These are phyloP conservation scores for Globisporangium barbulae DNA, from an alignment of 352 stramenopile species.

Conservation along the genomic window DNA sequence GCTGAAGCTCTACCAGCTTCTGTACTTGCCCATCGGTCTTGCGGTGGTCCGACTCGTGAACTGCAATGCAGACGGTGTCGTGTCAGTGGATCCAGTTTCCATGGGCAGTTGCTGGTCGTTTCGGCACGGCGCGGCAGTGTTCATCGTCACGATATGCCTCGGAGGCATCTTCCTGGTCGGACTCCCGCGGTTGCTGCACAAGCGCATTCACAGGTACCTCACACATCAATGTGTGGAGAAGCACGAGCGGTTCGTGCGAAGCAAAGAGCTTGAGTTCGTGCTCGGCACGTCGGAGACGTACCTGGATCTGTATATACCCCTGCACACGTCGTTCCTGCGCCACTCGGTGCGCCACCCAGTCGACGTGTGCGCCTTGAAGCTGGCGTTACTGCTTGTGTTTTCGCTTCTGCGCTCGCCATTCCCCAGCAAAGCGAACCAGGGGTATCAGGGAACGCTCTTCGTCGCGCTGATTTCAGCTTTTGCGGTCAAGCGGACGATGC, in stretches of 20 bases:
- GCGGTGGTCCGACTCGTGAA: conserved; percentile 58
- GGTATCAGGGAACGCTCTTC: conserved; percentile 48
- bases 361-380: conserved; percentile 42
- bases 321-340: conserved; percentile 44
- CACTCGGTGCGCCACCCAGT: conserved; percentile 30
- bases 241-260: conserved; percentile 47
- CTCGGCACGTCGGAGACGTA: conserved; percentile 55
- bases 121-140: conserved; percentile 27
- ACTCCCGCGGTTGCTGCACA: conserved; percentile 36
- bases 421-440: conserved; percentile 37
- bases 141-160: conserved; percentile 28
- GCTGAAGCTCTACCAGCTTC: conserved; percentile 38
- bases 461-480: conserved; percentile 27
- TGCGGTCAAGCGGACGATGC: conserved; percentile 22
- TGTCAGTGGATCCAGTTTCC: conserved; percentile 44
- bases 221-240: conserved; percentile 23
- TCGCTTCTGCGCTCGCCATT: conserved; percentile 41
- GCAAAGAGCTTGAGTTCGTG: conserved; percentile 56
- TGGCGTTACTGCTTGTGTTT: conserved; percentile 47
- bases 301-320: conserved; percentile 51
- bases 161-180: conserved; percentile 46
- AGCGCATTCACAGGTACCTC: conserved; percentile 30
- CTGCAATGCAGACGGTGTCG: conserved; percentile 32
- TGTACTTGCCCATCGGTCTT: conserved; percentile 62
- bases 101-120: conserved; percentile 29